Evolutionary conservation across 495 filamentous ascomycete genomes (phyloP).

Genomic region (Parmelia sp.): DNA sequence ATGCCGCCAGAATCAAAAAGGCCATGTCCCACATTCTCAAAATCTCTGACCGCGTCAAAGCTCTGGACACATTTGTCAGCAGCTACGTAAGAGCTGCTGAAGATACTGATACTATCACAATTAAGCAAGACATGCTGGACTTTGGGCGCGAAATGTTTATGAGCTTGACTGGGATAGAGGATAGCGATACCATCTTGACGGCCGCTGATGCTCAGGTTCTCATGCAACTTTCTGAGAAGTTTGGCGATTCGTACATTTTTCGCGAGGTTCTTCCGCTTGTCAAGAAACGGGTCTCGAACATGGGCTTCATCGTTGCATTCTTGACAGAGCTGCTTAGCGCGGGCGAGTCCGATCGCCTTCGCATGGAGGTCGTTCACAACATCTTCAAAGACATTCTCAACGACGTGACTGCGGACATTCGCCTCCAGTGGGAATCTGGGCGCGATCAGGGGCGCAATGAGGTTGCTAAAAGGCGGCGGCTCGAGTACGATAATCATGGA

Average conservation of each 20-base stretch:
- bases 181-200: not conserved
- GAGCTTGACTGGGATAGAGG: not conserved
- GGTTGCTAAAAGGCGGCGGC: not conserved
- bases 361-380: not conserved
- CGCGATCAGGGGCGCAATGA: not conserved
- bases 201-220: not conserved
- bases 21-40: not conserved
- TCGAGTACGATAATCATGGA: not conserved
- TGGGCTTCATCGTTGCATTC: not conserved
- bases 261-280: conserved; percentile 6
- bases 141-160: not conserved
- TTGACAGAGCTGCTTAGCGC: not conserved
- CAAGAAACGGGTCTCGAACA: conserved; percentile 3
- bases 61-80: not conserved
- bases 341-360: not conserved
- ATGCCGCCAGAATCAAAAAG: not conserved
- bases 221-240: not conserved
- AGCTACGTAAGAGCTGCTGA: not conserved
- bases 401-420: not conserved
- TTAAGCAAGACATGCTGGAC: not conserved
- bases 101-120: not conserved
- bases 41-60: not conserved
- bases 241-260: conserved; percentile 2
- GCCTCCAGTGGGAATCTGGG: not conserved
- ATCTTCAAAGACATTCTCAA: conserved; percentile 9